These are phyloP conservation scores for Kingdonia uniflora DNA, from an alignment of 164 flowering plant genomes.

Conservation along the genomic window DNA sequence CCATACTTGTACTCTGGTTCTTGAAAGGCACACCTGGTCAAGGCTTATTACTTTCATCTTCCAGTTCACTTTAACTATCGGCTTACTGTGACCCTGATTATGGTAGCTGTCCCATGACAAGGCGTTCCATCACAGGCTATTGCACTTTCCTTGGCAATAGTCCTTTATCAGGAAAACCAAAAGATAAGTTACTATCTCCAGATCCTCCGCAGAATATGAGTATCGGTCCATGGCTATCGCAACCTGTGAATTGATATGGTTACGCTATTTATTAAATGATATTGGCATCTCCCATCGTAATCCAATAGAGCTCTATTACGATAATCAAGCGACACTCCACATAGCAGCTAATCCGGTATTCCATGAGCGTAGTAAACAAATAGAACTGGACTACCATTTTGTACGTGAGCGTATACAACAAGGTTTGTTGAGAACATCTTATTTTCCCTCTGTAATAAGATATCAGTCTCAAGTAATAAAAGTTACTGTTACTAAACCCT, in stretches of 20 bases:
- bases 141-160: neutral
- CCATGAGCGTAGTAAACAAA: neutral
- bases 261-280: too few relatives aligned
- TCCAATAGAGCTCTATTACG: neutral
- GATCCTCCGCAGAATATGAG: neutral
- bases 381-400: neutral
- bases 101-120: neutral
- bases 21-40: neutral
- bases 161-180: neutral
- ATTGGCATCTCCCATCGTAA: neutral
- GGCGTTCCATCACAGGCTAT: neutral
- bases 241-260: too few relatives aligned
- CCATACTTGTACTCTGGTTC: neutral
- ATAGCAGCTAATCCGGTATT: neutral
- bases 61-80: neutral
- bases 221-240: neutral
- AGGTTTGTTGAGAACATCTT: too few relatives aligned
- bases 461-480: too few relatives aligned
- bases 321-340: neutral
- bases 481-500: too few relatives aligned
- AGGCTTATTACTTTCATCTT: neutral
- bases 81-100: conserved; percentile 2
- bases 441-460: too few relatives aligned
- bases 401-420: too few relatives aligned
- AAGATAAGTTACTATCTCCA: neutral